Evolutionary conservation across 768 basidiomycete genomes (phyloP).

Genomic region (Amanita rimosa): DNA sequence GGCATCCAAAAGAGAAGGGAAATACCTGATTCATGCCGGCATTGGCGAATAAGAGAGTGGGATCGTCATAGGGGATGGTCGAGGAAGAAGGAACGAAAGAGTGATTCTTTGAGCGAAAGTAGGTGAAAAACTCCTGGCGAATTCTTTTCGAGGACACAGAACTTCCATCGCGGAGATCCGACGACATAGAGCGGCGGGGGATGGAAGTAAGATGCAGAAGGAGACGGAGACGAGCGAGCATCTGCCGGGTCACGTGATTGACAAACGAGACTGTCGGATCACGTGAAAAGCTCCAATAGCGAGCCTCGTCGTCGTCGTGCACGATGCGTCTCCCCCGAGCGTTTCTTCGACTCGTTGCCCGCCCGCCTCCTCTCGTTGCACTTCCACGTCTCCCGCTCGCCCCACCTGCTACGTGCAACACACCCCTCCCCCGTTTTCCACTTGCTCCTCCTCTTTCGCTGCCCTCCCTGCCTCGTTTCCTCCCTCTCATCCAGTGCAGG

Average conservation of each 20-base stretch:
- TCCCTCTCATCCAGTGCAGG: conserved; percentile 36
- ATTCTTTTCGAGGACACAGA: conserved; percentile 78
- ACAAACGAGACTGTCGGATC: too few relatives aligned
- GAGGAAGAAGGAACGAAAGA: conserved; percentile 85
- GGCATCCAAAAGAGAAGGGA: background rate
- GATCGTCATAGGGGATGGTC: conserved; percentile 96
- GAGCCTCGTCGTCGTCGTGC: too few relatives aligned
- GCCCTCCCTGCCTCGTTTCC: conserved; percentile 12
- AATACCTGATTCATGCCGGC: conserved; percentile 92
- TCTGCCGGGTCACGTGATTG: conserved; percentile 1
- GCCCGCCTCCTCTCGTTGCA: conserved; percentile 19
- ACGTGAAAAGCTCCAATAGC: too few relatives aligned
- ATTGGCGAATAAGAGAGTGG: conserved; percentile 95
- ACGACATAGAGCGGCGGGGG: conserved; percentile 21
- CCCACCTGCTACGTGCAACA: background rate
- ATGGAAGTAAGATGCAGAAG: conserved; percentile 7
- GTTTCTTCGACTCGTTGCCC: conserved; percentile 23
- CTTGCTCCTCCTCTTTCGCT: conserved; percentile 13
- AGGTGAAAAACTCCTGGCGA: conserved; percentile 85
- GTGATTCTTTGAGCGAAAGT: conserved; percentile 71
- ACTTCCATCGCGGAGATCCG: conserved; percentile 21
- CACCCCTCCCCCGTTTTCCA: conserved; percentile 11
- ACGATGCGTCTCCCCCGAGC: conserved; percentile 36
- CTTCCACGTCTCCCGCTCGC: conserved; percentile 8
- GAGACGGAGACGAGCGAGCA: background rate